Evolutionary conservation across 2,329 filamentous ascomycete species (phyloP).

Genomic region (Apiospora aurea): DNA sequence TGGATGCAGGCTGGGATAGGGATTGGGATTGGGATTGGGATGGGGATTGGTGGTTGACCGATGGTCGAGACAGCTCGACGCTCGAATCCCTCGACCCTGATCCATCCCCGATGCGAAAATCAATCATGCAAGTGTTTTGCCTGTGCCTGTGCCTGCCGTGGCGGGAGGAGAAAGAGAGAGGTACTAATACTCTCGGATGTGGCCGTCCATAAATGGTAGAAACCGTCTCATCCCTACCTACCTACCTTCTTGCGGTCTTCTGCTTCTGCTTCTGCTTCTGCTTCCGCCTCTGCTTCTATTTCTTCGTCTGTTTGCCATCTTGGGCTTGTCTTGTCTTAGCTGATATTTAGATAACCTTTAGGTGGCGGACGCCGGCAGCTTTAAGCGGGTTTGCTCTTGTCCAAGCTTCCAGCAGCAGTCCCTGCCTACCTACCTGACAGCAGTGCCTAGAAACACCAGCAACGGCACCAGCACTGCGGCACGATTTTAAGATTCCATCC

Average conservation of each 20-base stretch:
- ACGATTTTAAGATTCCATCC: constrained; percentile 4
- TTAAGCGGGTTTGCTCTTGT: neutral
- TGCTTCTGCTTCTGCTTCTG: neutral
- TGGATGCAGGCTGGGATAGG: neutral
- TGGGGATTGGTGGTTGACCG: constrained; percentile 3
- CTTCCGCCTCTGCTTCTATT: neutral
- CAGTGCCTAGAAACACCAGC: neutral
- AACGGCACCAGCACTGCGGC: neutral
- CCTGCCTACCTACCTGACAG: neutral
- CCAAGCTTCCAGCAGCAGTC: neutral
- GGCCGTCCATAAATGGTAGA: constrained; percentile 5
- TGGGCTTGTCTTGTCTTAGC: constrained; percentile 6
- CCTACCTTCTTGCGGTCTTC: neutral
- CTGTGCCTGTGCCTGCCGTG: neutral
- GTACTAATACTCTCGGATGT: neutral
- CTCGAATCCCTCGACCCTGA: constrained; percentile 11
- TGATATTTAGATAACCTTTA: constrained; percentile 12
- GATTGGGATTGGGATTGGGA: neutral
- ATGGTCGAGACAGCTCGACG: constrained; percentile 18
- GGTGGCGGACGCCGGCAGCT: constrained; percentile 5
- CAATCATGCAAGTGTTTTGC: constrained; percentile 5
- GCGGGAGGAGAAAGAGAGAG: too few relatives aligned
- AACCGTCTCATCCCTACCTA: neutral
- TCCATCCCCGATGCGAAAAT: constrained; percentile 19
- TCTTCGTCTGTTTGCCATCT: neutral